A percentile compares a stretch with the other conserved stretches of the same genome.
These are phyloP conservation scores for Mortierella sp. DNA, from an alignment of 371 early-diverging fungal genomes.

Conservation along the genomic window DNA sequence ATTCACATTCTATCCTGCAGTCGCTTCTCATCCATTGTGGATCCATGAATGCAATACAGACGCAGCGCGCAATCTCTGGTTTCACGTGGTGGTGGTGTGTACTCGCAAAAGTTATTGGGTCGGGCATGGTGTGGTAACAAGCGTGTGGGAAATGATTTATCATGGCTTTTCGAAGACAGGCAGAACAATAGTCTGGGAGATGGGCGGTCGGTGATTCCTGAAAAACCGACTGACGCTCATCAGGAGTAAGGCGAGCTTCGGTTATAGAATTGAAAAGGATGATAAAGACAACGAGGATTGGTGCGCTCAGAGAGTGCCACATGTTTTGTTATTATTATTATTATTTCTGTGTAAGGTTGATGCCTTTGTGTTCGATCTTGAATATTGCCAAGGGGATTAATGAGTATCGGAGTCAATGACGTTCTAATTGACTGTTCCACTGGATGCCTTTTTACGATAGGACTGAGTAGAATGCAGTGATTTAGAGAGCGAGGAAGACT, in stretches of 20 bases:
- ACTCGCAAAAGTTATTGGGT: conserved; percentile 9
- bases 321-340: no score
- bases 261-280: not conserved
- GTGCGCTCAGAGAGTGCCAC: no score
- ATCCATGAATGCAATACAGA: conserved; percentile 27
- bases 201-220: not conserved
- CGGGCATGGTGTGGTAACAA: conserved; percentile 15
- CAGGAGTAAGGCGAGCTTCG: conserved; percentile 8
- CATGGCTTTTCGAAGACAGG: conserved; percentile 39
- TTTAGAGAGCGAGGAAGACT: no score
- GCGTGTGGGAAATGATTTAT: conserved; percentile 44
- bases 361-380: no score
- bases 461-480: no score
- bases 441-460: no score
- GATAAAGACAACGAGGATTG: no score
- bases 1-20: conserved; percentile 26
- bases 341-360: no score
- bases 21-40: conserved; percentile 29
- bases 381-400: no score
- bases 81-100: not conserved
- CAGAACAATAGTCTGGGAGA: conserved; percentile 22
- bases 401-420: no score
- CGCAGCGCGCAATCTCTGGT: conserved; percentile 16
- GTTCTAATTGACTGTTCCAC: no score
- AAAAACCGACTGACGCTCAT: conserved; percentile 5